Evolutionary conservation across 1,284 basidiomycete species (phyloP), one percentile per base, ranked within the genome.

Genomic region (Microbotryum scabiosae): DNA sequence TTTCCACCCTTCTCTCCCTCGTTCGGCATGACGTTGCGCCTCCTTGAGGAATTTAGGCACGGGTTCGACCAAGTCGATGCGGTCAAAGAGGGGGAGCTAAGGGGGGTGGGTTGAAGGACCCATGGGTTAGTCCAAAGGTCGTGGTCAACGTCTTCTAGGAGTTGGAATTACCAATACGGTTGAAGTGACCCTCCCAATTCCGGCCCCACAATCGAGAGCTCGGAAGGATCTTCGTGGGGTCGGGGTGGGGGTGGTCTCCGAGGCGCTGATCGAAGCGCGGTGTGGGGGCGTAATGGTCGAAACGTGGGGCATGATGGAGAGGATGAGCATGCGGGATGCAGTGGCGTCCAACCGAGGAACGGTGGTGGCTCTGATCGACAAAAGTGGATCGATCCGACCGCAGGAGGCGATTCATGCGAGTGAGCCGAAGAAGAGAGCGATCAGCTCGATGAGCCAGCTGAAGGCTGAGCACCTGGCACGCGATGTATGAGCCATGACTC

Each of bases 41-140:
- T 87, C 82, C 46, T 80, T 75, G 26, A 94, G 79, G 73, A 96
- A 91, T 46, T 82, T 76, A 26, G 80, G 79, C 1, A 90, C 88
- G 3, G 92, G 92, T 73, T 97, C 92, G 60, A 92, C 81, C 45
- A 94, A 81, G 47, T 91, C 84, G 47, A 96, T 87, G 70, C 90
- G 86, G 36, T 85, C 82, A 63, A 91, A 82, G 54, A 96, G 83
- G 69, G 86, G 86, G 6, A 96, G 81, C 36, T 41, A 12, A 41
- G 16, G 12, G 36, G 16, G 16, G 36, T 16, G 16, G 36, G 36
- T 6, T 4, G 12, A 41, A 41, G 1, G 10, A 4, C 5, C 14
- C 12, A 18, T 41, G 14, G 36, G 12, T 41, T 4, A 41, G 36
- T 12, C 36, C 36, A 41, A 18, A 18, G 12, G 16, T 12, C 36